These are phyloP conservation scores for Cucumis hystrix DNA, from an alignment of 306 rosid genomes.

Conservation along the genomic window DNA sequence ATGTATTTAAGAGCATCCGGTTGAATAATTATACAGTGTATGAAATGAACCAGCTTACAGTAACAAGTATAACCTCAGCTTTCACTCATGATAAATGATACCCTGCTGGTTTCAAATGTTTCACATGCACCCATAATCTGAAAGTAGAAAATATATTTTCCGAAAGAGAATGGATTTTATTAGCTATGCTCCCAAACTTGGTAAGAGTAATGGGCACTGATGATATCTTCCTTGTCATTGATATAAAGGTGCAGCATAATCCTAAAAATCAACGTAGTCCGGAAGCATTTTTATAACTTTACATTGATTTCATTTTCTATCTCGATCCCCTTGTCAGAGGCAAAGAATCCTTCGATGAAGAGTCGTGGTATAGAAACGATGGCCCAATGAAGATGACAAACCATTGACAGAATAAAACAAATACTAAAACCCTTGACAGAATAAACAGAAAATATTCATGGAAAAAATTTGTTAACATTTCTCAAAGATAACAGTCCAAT, in stretches of 20 bases:
- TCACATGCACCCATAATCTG: not conserved
- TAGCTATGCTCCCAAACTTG: not conserved
- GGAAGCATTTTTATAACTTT: not conserved
- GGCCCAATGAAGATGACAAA: not conserved
- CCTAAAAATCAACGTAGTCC: not conserved
- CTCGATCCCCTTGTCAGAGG: not conserved
- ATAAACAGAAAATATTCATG: not conserved
- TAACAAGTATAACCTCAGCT: not conserved
- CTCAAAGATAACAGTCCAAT: not conserved
- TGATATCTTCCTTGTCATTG: not conserved
- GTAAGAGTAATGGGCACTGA: not conserved
- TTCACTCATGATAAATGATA: not conserved
- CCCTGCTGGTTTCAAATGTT: not conserved
- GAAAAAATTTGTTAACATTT: not conserved
- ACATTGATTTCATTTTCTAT: not conserved
- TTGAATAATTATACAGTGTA: no score
- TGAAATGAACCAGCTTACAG: not conserved
- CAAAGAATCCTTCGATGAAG: not conserved
- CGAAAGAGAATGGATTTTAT: not conserved
- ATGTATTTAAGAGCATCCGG: no score
- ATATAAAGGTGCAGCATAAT: not conserved
- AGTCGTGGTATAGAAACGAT: not conserved
- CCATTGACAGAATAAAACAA: not conserved
- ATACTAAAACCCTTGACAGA: not conserved
- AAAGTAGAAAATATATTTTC: not conserved